Evolutionary conservation across 2,329 filamentous ascomycete genomes (phyloP), one percentile per base, ranked within the genome.

Genomic region (Chrysoporthe austroafricana): DNA sequence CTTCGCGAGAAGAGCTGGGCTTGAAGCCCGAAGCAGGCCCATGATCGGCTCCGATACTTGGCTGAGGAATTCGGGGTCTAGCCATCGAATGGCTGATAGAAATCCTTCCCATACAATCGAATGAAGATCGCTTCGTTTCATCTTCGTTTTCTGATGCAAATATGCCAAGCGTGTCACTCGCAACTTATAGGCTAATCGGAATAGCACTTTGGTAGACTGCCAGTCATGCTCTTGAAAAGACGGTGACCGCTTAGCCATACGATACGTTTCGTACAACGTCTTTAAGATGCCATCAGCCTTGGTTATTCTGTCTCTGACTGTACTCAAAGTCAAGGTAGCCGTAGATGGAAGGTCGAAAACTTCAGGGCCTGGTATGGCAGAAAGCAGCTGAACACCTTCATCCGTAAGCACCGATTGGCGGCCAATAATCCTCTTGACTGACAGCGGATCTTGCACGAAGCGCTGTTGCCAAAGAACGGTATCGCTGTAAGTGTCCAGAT

Each of bases 401-500:
- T 48, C 36, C 2, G 54, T 50, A n/a, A 26, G 56, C 2, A 64
- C 56, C 11, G 13, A 46, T 1, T 54, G n/a, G 7, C n/a, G 8
- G 26, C 56, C 56, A 4, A 67, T 52, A 5, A 67, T 26, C 11
- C 4, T 18, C 39, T 42, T 50, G 3, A 39, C 21, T 26, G 62
- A 34, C 56, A 64, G n/a, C 6, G 66, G 39, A 11, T 67, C 66
- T 7, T 46, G 62, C n/a, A 67, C 57, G 21, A 67, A 67, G 13
- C 66, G 66, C 66, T 67, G 56, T 39, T 67, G 66, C 66, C 66
- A 67, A 13, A 48, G n/a, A 13, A 64, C 4, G 11, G 46, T 67
- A 21, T 67, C 62, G 26, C 56, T 32, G n/a, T 67, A 67, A 9
- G 34, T n/a, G 7, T 64, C 48, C 39, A 67, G 54, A 26, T 64